A percentile compares a stretch with the other conserved stretches of the same genome.
Evolutionary conservation across 805 yeast species (phyloP).

Genomic region (Lipomyces spencermartinsiae): DNA sequence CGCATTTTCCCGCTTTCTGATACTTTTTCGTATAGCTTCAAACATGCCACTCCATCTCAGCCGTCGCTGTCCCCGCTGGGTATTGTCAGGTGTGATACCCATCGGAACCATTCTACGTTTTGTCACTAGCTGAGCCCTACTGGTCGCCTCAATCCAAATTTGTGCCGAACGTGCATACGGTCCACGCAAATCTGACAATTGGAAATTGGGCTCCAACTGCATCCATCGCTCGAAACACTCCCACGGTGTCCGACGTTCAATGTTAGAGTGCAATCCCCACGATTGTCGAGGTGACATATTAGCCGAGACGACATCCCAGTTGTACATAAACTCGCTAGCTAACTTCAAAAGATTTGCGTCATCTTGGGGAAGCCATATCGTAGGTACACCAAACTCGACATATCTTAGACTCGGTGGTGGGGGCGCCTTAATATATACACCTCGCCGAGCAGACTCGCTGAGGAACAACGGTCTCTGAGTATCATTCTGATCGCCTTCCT

Average conservation of each 20-base stretch:
- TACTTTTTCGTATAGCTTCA: slow-evolving; percentile 89
- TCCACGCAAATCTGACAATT: slow-evolving; percentile 81
- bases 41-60: slow-evolving; percentile 97
- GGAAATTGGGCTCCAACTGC: slow-evolving; percentile 88
- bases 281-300: slow-evolving; percentile 72
- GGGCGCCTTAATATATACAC: slow-evolving; percentile 72
- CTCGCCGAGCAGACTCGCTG: slow-evolving; percentile 32
- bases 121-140: slow-evolving; percentile 84
- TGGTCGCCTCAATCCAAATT: slow-evolving; percentile 91
- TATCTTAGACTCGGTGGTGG: slow-evolving; percentile 85
- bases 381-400: slow-evolving; percentile 83
- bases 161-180: slow-evolving; percentile 82
- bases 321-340: slow-evolving; percentile 85
- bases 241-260: slow-evolving; percentile 97
- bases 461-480: slow-evolving; percentile 27
- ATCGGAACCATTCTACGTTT: slow-evolving; percentile 88
- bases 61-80: slow-evolving; percentile 86
- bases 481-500: neutral
- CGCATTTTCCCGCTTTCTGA: slow-evolving; percentile 77
- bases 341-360: slow-evolving; percentile 79
- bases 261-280: slow-evolving; percentile 66
- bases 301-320: slow-evolving; percentile 91
- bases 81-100: slow-evolving; percentile 89
- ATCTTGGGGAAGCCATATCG: slow-evolving; percentile 96
- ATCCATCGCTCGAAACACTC: slow-evolving; percentile 97